These are phyloP conservation scores for Leishmania arabica DNA, from an alignment of 208 protist species.

Conservation along the genomic window DNA sequence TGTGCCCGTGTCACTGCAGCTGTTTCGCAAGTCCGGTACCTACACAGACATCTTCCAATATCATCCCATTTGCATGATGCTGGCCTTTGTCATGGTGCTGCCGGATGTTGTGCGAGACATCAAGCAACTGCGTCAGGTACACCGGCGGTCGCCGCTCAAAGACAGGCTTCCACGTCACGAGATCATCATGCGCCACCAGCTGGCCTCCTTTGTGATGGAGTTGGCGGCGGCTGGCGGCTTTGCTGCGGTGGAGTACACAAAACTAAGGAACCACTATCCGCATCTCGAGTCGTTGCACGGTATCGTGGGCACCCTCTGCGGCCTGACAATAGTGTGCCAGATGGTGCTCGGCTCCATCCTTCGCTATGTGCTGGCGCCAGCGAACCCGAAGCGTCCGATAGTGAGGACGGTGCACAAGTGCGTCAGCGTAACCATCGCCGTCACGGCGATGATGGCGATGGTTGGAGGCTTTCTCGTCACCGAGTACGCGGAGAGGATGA, in stretches of 20 bases:
- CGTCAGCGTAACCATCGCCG: conserved; percentile 22
- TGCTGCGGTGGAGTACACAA: conserved; percentile 56
- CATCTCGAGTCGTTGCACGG: conserved; percentile 57
- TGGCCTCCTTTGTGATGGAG: conserved; percentile 45
- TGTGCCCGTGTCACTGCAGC: conserved; percentile 2
- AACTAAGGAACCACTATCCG: conserved; percentile 35
- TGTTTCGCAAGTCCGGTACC: conserved; percentile 15
- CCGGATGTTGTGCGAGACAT: conserved; percentile 51
- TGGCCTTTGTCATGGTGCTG: conserved; percentile 48
- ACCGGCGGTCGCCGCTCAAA: not conserved
- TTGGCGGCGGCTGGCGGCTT: conserved; percentile 41
- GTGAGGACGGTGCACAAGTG: conserved; percentile 27
- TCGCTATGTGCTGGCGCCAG: conserved; percentile 29
- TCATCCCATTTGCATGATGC: conserved; percentile 57
- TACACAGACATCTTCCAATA: conserved; percentile 42
- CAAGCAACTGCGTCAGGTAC: conserved; percentile 24
- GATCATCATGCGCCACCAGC: conserved; percentile 40
- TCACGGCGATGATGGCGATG: conserved; percentile 34
- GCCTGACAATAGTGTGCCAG: conserved; percentile 33
- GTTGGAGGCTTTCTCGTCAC: conserved; percentile 35
- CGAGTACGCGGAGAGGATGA: conserved; percentile 24
- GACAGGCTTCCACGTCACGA: conserved; percentile 7
- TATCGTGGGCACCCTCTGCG: conserved; percentile 39
- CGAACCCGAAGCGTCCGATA: not conserved
- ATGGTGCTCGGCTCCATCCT: conserved; percentile 32